A percentile compares a stretch with the other conserved stretches of the same genome.
phyloP scores from a whole-genome alignment of 2,329 filamentous ascomycete genomes.

The Apiospora hydei region DNA sequence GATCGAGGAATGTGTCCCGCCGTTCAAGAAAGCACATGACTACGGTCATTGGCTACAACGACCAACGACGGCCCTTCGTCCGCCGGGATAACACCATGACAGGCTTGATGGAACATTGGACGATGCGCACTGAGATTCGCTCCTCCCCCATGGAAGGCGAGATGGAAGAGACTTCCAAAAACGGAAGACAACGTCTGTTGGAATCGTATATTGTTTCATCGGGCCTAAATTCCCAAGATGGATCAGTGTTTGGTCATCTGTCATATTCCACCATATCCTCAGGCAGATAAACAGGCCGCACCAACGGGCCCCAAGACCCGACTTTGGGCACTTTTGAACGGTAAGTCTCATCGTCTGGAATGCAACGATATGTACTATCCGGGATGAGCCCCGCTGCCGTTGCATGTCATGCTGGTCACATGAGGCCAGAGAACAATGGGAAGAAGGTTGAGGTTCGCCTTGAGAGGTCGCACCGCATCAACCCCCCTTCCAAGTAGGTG shows the following conservation, averaged over 20 bases:
- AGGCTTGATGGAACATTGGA: not conserved
- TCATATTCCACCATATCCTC: not conserved
- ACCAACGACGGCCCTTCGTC: not conserved
- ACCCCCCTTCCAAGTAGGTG: not conserved
- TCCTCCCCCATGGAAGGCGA: not conserved
- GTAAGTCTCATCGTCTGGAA: not conserved
- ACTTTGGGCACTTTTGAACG: not conserved
- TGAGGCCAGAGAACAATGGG: conserved; percentile 1
- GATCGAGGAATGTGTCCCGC: not conserved
- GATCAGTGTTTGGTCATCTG: not conserved
- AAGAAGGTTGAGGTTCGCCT: not conserved
- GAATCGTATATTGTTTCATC: not conserved
- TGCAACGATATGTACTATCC: not conserved
- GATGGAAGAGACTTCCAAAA: not conserved
- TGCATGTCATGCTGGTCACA: conserved; percentile 15
- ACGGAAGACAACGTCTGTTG: not conserved
- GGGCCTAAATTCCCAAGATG: not conserved
- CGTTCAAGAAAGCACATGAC: not conserved
- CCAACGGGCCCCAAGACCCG: not conserved
- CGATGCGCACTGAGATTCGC: not conserved
- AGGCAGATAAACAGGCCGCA: not conserved
- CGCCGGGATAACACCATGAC: not conserved
- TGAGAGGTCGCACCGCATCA: conserved; percentile 11
- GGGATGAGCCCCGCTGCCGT: not conserved
- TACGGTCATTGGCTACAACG: not conserved